phyloP scores from a whole-genome alignment of 148 eudicot species.

The Pouteria glomerata region DNA sequence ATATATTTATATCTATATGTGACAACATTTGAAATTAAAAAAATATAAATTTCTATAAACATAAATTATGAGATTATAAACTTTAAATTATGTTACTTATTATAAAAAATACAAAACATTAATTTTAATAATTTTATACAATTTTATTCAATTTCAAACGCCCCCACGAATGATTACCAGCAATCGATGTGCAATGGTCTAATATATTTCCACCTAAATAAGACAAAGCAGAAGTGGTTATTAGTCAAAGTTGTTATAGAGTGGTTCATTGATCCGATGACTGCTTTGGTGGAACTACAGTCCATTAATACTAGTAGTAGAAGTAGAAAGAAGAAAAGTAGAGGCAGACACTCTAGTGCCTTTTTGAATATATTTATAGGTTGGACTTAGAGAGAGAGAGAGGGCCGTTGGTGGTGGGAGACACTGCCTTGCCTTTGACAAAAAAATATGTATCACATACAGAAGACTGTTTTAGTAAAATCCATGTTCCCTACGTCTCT shows the following conservation, averaged over 20 bases:
- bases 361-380: background rate
- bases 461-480: too few species aligned
- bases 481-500: too few species aligned
- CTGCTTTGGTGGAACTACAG: background rate
- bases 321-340: background rate
- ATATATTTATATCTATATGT: too few species aligned
- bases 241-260: slow-evolving; percentile 3
- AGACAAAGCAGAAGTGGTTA: background rate
- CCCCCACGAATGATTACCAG: too few species aligned
- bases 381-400: background rate
- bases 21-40: too few species aligned
- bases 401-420: slow-evolving; percentile 24
- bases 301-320: background rate
- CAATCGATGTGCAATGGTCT: too few species aligned
- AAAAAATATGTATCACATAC: background rate
- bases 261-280: slow-evolving; percentile 1
- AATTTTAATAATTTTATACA: too few species aligned
- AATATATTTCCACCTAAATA: background rate
- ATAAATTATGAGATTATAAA: too few species aligned
- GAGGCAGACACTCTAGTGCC: background rate
- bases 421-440: slow-evolving; percentile 3
- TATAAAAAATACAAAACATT: too few species aligned
- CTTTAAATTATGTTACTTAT: too few species aligned
- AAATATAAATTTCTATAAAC: too few species aligned
- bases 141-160: too few species aligned